These are phyloP conservation scores for Pythium grandisporangium DNA, from an alignment of 352 stramenopile species.

Conservation along the genomic window DNA sequence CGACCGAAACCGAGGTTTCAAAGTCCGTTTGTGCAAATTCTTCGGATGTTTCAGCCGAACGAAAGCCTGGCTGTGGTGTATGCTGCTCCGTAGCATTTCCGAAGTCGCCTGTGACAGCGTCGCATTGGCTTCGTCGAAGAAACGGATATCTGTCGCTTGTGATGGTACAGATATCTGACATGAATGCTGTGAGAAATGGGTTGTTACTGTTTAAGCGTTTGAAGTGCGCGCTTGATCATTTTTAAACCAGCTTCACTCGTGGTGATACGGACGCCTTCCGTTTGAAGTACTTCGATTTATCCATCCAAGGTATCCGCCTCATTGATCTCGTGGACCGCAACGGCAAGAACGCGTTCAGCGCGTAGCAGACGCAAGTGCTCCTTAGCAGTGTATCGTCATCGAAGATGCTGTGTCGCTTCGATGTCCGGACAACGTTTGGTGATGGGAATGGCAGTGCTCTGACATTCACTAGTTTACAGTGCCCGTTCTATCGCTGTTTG, in stretches of 20 bases:
- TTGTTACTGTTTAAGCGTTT: slow-evolving; percentile 12
- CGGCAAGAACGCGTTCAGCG: not conserved
- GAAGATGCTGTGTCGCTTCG: not conserved
- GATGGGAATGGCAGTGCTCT: slow-evolving; percentile 1
- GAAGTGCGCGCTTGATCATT: slow-evolving; percentile 8
- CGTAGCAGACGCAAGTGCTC: slow-evolving; percentile 2
- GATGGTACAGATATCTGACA: slow-evolving; percentile 1
- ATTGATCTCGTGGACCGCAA: slow-evolving; percentile 1
- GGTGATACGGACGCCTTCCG: slow-evolving; percentile 1
- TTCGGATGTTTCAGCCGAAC: too few species aligned
- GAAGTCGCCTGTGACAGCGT: not conserved
- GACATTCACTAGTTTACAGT: slow-evolving; percentile 8
- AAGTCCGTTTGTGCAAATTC: too few species aligned
- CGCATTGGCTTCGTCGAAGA: not conserved
- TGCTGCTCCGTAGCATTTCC: slow-evolving; percentile 1
- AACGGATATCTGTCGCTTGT: not conserved
- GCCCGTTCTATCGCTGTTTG: slow-evolving; percentile 14
- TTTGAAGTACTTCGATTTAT: slow-evolving; percentile 6
- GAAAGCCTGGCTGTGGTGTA: too few species aligned
- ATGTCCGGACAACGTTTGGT: slow-evolving; percentile 3
- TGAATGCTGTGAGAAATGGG: slow-evolving; percentile 9
- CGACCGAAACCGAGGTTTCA: too few species aligned
- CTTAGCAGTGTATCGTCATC: not conserved
- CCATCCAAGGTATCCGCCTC: not conserved
- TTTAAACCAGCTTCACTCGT: slow-evolving; percentile 8